Evolutionary conservation across 768 basidiomycete genomes (phyloP).

Genomic region (Glaciozyma martinii): DNA sequence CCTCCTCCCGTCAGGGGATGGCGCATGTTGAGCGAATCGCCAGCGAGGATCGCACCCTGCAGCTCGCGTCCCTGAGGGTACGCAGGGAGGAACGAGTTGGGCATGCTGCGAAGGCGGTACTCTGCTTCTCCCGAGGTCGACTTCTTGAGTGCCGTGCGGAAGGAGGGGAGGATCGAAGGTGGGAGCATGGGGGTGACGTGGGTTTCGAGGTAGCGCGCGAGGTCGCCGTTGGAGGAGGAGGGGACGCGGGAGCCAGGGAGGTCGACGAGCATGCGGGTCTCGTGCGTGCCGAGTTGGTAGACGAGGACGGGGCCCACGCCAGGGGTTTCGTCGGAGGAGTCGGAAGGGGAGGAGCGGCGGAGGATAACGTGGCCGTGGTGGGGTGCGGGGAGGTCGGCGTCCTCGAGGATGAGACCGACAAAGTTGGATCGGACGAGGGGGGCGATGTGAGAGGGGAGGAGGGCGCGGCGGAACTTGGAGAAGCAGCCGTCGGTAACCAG

Average conservation of each 20-base stretch:
- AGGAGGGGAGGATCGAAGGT: conserved; percentile 54
- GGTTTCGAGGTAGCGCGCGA: conserved; percentile 58
- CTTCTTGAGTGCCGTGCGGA: conserved; percentile 61
- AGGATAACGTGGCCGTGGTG: conserved; percentile 40
- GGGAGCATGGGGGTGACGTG: conserved; percentile 78
- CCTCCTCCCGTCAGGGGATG: conserved; percentile 94
- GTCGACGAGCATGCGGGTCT: conserved; percentile 90
- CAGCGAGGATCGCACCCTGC: conserved; percentile 71
- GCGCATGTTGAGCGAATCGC: conserved; percentile 98
- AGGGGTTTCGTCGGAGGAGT: conserved; percentile 1
- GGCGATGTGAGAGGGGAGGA: conserved; percentile 49
- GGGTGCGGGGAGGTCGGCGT: conserved; percentile 47
- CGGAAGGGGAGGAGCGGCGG: conserved; percentile 15
- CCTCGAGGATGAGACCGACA: conserved; percentile 71
- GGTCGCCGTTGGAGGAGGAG: conserved; percentile 44
- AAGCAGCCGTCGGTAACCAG: conserved; percentile 90
- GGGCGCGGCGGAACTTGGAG: conserved; percentile 66
- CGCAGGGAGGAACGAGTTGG: conserved; percentile 84
- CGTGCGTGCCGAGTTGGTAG: conserved; percentile 73
- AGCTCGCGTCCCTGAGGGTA: conserved; percentile 53
- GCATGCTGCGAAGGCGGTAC: conserved; percentile 77
- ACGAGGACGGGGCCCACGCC: conserved; percentile 75
- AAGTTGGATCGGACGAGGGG: conserved; percentile 56
- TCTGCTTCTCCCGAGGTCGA: conserved; percentile 5
- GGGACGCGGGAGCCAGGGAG: conserved; percentile 72